phyloP scores from a whole-genome alignment of 768 basidiomycete species.

The Krasilnikovozyma curviuscula region DNA sequence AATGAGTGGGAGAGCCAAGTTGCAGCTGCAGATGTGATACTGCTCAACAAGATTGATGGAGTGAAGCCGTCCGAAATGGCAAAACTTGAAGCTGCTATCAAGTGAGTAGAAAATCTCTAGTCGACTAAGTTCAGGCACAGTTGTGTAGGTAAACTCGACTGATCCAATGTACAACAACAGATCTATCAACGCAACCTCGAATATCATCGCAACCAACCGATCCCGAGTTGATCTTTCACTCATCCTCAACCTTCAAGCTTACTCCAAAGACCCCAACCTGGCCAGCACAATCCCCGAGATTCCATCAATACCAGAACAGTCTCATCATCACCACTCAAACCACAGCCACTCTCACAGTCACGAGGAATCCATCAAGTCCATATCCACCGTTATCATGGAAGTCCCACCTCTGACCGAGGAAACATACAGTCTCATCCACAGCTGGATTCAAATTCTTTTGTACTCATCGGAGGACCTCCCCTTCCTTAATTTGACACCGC shows the following conservation, averaged over 20 bases:
- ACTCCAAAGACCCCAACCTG: slow-evolving; percentile 33
- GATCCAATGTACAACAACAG: slow-evolving; percentile 19
- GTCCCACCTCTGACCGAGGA: slow-evolving; percentile 40
- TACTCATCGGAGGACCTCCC: slow-evolving; percentile 53
- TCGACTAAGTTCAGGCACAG: background rate
- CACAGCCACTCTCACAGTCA: slow-evolving; percentile 27
- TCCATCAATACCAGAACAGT: background rate
- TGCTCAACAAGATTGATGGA: slow-evolving; percentile 82
- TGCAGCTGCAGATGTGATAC: slow-evolving; percentile 71
- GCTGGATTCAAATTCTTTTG: slow-evolving; percentile 58
- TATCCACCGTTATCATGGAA: slow-evolving; percentile 49
- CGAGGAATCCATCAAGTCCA: slow-evolving; percentile 31
- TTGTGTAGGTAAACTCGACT: slow-evolving; percentile 1
- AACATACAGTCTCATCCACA: slow-evolving; percentile 42
- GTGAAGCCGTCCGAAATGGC: slow-evolving; percentile 33
- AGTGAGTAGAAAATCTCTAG: slow-evolving; percentile 13
- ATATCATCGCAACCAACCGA: slow-evolving; percentile 50
- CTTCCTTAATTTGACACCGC: background rate
- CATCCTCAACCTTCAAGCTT: slow-evolving; percentile 68
- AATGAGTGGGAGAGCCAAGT: slow-evolving; percentile 81
- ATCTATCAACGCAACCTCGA: slow-evolving; percentile 59
- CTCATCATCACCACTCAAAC: slow-evolving; percentile 14
- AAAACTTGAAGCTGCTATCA: slow-evolving; percentile 41
- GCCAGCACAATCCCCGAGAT: slow-evolving; percentile 5
- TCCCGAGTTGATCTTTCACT: slow-evolving; percentile 52